Percentiles rank a stretch among this genome's conserved stretches.
Conservation (phyloP, 495 filamentous ascomycete genomes). For the Pseudevernia furfuracea region DNA sequence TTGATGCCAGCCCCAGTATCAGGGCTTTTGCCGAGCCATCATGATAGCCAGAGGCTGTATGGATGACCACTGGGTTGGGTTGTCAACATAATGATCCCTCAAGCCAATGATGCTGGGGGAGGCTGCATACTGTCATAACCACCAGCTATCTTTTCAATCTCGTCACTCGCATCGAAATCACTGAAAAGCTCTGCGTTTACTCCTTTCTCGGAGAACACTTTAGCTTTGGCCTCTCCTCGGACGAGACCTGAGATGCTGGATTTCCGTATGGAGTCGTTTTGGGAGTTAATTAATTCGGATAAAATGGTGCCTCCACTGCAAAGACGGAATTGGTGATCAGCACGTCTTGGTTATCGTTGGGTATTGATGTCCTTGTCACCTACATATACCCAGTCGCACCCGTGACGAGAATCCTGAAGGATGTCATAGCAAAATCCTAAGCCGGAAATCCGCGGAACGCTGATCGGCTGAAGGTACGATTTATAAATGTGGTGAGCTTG, state of each 20-base stretch:
- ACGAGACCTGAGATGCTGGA: conserved; percentile 9
- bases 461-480: no score
- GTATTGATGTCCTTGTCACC: neutral
- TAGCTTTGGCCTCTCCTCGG: conserved; percentile 14
- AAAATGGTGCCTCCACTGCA: conserved; percentile 12
- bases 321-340: neutral
- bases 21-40: conserved; percentile 11
- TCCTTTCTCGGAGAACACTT: conserved; percentile 6
- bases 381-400: conserved; percentile 2
- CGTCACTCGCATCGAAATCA: conserved; percentile 3
- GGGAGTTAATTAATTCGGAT: neutral
- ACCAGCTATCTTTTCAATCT: conserved; percentile 12
- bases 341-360: neutral
- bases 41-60: conserved; percentile 3
- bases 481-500: no score
- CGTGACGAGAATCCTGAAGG: neutral
- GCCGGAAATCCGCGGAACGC: no score
- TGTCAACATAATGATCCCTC: neutral
- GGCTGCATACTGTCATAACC: conserved; percentile 8
- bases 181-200: conserved; percentile 11
- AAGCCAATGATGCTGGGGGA: neutral
- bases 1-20: conserved; percentile 2
- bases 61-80: conserved; percentile 2
- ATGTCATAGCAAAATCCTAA: neutral
- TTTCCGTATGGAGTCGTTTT: conserved; percentile 3